Conservation (phyloP, 2,329 filamentous ascomycete genomes). For the Metarhizium humberi region DNA sequence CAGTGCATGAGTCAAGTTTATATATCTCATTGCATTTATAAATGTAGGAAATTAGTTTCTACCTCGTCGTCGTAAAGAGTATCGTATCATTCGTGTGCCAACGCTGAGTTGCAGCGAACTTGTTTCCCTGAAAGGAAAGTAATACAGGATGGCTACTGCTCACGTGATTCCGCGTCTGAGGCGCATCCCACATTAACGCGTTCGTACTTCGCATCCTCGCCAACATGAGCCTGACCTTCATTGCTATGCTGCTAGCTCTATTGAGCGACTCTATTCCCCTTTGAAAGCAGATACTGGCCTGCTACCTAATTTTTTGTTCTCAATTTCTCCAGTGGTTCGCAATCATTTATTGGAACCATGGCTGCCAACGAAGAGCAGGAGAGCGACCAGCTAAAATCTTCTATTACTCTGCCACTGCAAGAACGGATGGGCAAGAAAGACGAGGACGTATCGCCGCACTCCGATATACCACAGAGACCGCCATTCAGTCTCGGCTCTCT, state of each 20-base stretch:
- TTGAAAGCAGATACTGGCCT: too few species aligned
- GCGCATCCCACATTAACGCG: background rate
- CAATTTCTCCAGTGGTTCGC: background rate
- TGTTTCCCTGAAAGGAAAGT: too few species aligned
- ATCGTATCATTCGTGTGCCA: too few species aligned
- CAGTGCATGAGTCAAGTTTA: too few species aligned
- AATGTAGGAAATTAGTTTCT: too few species aligned
- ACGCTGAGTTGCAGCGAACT: background rate
- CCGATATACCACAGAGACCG: background rate
- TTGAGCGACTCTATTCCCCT: background rate
- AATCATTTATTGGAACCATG: conserved; percentile 3
- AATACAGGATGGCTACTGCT: background rate
- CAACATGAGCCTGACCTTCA: background rate
- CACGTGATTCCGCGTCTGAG: background rate
- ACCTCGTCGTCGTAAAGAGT: too few species aligned
- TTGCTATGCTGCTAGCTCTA: background rate
- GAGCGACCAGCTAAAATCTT: conserved; percentile 50
- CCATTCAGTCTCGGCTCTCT: conserved; percentile 41
- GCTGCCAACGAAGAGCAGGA: conserved; percentile 32
- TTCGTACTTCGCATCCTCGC: background rate
- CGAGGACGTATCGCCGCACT: background rate
- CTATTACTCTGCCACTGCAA: conserved; percentile 49
- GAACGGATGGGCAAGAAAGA: conserved; percentile 11
- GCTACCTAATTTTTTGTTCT: background rate
- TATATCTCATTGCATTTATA: too few species aligned